phyloP scores from a whole-genome alignment of 2,329 filamentous ascomycete species.

The Fusarium praegraminearum region DNA sequence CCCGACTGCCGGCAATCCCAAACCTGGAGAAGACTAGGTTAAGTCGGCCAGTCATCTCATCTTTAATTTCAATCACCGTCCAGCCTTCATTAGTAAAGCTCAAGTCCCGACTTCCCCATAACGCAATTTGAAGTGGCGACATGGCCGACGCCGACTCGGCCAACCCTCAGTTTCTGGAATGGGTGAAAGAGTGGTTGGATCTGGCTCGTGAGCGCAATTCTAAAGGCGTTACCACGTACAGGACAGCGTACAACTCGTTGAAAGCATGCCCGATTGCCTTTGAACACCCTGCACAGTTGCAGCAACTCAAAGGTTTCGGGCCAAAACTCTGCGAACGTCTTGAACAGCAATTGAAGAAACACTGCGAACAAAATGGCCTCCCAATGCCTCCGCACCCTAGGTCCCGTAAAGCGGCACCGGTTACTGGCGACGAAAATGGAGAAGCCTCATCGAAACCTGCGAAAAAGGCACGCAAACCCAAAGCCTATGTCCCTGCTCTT shows the following conservation, averaged over 20 bases:
- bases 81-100: neutral
- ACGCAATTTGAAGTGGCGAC: slow-evolving; percentile 5
- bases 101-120: neutral
- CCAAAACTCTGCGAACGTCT: slow-evolving; percentile 77
- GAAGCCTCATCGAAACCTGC: slow-evolving; percentile 55
- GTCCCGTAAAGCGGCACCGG: slow-evolving; percentile 55
- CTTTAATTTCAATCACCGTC: neutral
- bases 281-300: slow-evolving; percentile 77
- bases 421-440: slow-evolving; percentile 50
- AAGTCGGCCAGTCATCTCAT: neutral
- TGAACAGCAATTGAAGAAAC: slow-evolving; percentile 68
- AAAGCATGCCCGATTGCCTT: slow-evolving; percentile 79
- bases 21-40: slow-evolving; percentile 1
- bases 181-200: slow-evolving; percentile 84
- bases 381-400: slow-evolving; percentile 73
- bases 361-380: slow-evolving; percentile 75
- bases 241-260: slow-evolving; percentile 80
- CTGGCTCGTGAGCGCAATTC: slow-evolving; percentile 75
- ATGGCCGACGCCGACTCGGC: slow-evolving; percentile 62
- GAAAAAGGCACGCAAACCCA: slow-evolving; percentile 71
- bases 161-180: slow-evolving; percentile 78
- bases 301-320: slow-evolving; percentile 79
- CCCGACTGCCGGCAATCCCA: neutral
- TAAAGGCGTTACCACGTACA: slow-evolving; percentile 79
- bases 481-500: slow-evolving; percentile 77